Base-by-base conservation (phyloP, 2,329 filamentous ascomycete genomes). In the Talaromyces sp. region DNA sequence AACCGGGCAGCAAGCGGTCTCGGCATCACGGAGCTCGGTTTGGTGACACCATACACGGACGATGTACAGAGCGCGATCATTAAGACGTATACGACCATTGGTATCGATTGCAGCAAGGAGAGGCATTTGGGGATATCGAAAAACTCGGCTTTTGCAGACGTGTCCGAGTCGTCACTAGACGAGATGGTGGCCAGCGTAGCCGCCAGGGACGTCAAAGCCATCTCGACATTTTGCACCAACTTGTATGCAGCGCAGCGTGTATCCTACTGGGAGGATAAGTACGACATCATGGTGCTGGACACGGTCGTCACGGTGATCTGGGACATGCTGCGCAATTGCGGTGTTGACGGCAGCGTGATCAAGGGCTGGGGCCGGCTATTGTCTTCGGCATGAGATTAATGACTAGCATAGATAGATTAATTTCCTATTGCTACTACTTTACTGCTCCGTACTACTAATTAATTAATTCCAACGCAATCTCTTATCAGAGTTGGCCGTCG, bases 161-260 rank as follows among this genome's bases (percentile, higher is more conserved):
- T 59, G 24, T 31, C 58, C 10, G 52, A 56, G 24, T 17, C 52
- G 24, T 31, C 31, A 11, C n/a, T 59, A 24, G 58, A 59, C 11
- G 58, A 56, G 1, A 59, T 59, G 58, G 58, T 59, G 10, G 58
- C 53, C 38, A 27, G 41, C 8, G 58, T 59, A 24, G 58, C 53
- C 4, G 24, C 53, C 5, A 52, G 35, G 29, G 41, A 59, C 8
- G 53, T 59, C 6, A 59, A 59, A 11, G 52, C 24, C 1, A 51
- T 59, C 19, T 59, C 58, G 29, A 59, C 58, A 1, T 59, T 59
- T 5, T 59, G 58, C 46, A 59, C 58, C 21, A 59, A 59, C 29
- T 38, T 59, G 41, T 56, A 56, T 52, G 58, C 58, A 4, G 58
- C 58, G 13, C 58, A 59, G 32, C 27, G 58, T 29, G 43, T 24